Conservation (phyloP, 1,284 basidiomycete genomes). For the Bondarzewia mesenterica region DNA sequence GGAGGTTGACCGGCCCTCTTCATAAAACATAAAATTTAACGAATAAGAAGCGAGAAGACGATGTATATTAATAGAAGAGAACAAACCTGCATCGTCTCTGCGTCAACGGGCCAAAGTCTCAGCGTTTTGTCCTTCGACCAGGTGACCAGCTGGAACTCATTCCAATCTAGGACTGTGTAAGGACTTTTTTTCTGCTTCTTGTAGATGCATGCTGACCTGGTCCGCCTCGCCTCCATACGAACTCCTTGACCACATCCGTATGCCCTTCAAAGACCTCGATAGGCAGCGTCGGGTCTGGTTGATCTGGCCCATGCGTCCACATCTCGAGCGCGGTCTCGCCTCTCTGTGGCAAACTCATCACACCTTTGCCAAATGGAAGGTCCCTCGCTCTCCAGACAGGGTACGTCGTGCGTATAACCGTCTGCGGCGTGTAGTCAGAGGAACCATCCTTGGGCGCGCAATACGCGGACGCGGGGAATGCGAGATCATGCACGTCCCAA, state of each 20-base stretch:
- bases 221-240: conserved; percentile 82
- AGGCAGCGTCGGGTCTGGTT: conserved; percentile 33
- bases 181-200: conserved; percentile 5
- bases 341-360: conserved; percentile 86
- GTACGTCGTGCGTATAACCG: conserved; percentile 69
- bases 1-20: conserved; percentile 12
- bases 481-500: conserved; percentile 49
- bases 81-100: conserved; percentile 58
- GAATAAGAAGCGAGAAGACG: background rate
- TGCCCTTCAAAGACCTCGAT: conserved; percentile 85
- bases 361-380: conserved; percentile 87
- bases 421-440: conserved; percentile 31
- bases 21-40: conserved; percentile 16
- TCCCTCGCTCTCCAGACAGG: conserved; percentile 94
- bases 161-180: conserved; percentile 35
- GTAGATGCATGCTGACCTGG: conserved; percentile 28
- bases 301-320: conserved; percentile 46
- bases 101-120: conserved; percentile 83
- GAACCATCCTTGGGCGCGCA: no score
- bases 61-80: no score
- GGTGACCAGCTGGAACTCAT: conserved; percentile 89
- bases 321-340: conserved; percentile 83
- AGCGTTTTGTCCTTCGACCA: conserved; percentile 96
- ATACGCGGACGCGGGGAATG: no score
- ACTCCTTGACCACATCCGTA: conserved; percentile 93